Conservation (phyloP, 225 moss, liverwort and hornwort species). For the Pseudoscleropodium purum region DNA sequence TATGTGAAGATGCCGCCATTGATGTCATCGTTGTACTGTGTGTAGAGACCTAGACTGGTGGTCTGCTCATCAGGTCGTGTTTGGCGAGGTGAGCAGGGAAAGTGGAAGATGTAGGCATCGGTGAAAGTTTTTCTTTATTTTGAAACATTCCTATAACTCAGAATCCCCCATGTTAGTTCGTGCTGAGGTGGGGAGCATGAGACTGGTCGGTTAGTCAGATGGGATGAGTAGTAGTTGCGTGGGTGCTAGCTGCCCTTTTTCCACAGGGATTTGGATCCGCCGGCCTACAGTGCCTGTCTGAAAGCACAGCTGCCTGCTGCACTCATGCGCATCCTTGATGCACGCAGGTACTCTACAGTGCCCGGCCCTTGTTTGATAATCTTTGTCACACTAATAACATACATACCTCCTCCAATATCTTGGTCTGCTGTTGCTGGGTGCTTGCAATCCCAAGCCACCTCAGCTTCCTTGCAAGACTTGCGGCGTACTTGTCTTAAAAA, state of each 20-base stretch:
- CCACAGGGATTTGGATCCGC: slow-evolving; percentile 25
- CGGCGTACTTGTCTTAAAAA: background rate
- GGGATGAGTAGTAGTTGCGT: background rate
- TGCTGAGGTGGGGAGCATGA: background rate
- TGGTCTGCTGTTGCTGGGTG: background rate
- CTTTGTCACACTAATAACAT: slow-evolving; percentile 3
- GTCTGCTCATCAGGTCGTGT: background rate
- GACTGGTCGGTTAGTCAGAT: background rate
- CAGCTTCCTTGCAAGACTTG: background rate
- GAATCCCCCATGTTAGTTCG: background rate
- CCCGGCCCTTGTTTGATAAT: background rate
- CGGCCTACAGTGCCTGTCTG: slow-evolving; percentile 37
- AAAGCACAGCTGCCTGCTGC: slow-evolving; percentile 10
- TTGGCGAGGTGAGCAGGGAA: background rate
- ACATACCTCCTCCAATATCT: background rate
- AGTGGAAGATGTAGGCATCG: background rate
- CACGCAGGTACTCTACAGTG: slow-evolving; percentile 8
- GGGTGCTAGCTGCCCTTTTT: background rate
- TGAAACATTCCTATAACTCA: background rate
- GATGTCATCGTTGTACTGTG: background rate
- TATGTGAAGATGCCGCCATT: background rate
- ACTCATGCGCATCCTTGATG: slow-evolving; percentile 24
- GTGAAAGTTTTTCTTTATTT: background rate
- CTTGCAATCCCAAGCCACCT: background rate
- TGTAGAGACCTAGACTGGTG: background rate